These are phyloP conservation scores for Torrubiellomyces zombiae DNA, from an alignment of 2,329 filamentous ascomycete genomes.

Conservation along the genomic window DNA sequence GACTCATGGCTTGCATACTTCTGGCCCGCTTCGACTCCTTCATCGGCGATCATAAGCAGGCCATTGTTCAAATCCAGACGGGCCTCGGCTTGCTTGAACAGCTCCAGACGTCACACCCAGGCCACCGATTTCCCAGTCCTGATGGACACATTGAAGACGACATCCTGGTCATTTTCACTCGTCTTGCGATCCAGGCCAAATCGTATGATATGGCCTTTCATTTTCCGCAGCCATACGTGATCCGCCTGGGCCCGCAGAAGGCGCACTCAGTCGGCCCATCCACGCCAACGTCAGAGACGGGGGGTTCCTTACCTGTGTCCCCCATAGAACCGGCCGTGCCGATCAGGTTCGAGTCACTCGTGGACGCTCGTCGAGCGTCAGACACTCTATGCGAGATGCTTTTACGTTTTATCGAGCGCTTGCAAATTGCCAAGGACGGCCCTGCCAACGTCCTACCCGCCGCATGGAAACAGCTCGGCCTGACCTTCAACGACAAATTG, in stretches of 20 bases:
- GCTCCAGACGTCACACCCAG: conserved; percentile 15
- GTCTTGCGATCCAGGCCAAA: conserved; percentile 47
- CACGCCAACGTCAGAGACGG: conserved; percentile 9
- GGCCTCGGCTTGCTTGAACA: conserved; percentile 38
- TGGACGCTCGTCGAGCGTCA: conserved; percentile 39
- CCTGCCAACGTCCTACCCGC: conserved; percentile 36
- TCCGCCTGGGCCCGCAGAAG: conserved; percentile 23
- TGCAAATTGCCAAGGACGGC: conserved; percentile 29
- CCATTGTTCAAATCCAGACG: conserved; percentile 43
- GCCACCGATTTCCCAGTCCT: conserved; percentile 2
- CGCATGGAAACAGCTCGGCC: conserved; percentile 28
- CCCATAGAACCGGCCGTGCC: too few species aligned
- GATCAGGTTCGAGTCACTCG: conserved; percentile 27
- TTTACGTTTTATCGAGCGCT: conserved; percentile 40
- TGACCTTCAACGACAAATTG: conserved; percentile 31
- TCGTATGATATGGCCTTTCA: conserved; percentile 55
- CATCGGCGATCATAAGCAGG: conserved; percentile 44
- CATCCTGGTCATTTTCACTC: conserved; percentile 45
- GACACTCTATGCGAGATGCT: conserved; percentile 39
- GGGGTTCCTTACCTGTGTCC: conserved; percentile 7
- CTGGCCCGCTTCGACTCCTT: conserved; percentile 55
- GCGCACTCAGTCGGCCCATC: conserved; percentile 19
- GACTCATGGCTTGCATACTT: conserved; percentile 47
- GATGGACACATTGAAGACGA: conserved; percentile 39
- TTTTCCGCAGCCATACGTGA: conserved; percentile 44